Evolutionary conservation across 2,329 filamentous ascomycete species (phyloP).

Genomic region (Pezicula radicicola): DNA sequence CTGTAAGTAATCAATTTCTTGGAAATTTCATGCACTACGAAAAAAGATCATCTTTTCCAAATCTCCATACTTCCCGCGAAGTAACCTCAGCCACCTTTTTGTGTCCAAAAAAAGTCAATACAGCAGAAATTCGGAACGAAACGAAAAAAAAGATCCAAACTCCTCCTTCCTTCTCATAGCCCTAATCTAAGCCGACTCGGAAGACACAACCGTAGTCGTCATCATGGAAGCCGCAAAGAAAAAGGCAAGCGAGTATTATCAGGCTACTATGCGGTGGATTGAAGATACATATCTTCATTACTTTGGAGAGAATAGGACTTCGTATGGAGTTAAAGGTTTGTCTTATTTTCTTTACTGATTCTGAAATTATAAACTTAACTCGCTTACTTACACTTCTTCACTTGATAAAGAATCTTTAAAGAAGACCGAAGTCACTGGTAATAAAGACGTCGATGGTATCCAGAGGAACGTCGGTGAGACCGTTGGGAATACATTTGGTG

Average conservation of each 20-base stretch:
- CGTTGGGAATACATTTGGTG: conserved; percentile 18
- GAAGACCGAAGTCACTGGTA: conserved; percentile 21
- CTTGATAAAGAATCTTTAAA: conserved; percentile 16
- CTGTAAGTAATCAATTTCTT: too few relatives aligned
- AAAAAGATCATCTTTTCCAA: too few relatives aligned
- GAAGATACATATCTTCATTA: conserved; percentile 26
- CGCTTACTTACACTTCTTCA: not conserved
- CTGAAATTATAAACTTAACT: not conserved
- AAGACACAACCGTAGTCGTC: too few relatives aligned
- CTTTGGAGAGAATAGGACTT: conserved; percentile 25
- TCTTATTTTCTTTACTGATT: not conserved
- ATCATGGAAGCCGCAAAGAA: conserved; percentile 4
- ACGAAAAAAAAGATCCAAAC: too few relatives aligned
- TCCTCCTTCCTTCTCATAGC: too few relatives aligned
- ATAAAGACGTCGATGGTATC: conserved; percentile 23
- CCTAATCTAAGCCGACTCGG: too few relatives aligned
- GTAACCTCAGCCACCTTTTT: too few relatives aligned
- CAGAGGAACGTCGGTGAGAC: conserved; percentile 17
- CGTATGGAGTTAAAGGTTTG: conserved; percentile 24
- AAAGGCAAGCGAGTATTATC: conserved; percentile 14
- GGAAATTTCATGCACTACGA: too few relatives aligned
- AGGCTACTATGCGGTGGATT: conserved; percentile 20
- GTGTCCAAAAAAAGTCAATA: too few relatives aligned
- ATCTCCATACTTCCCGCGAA: too few relatives aligned
- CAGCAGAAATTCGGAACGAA: too few relatives aligned